Percentiles rank a stretch among this genome's conserved stretches.
Conservation (phyloP, 2,329 filamentous ascomycete species). For the Akanthomyces lecanii region DNA sequence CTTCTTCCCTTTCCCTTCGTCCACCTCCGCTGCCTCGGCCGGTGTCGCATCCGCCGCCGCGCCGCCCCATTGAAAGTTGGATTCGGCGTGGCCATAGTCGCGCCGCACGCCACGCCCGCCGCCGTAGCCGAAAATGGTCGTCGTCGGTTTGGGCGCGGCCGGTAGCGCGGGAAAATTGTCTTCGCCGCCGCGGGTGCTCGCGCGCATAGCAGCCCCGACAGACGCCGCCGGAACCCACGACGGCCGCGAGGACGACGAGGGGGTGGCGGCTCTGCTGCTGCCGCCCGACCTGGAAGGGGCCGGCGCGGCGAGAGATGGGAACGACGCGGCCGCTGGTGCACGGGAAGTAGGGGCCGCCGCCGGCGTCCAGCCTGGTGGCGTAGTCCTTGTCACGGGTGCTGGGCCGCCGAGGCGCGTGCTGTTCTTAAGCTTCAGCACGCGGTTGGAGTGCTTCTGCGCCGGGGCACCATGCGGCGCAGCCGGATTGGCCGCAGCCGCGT, state of each 20-base stretch:
- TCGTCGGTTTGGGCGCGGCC: conserved; percentile 64
- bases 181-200: conserved; percentile 29
- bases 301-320: conserved; percentile 34
- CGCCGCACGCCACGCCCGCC: conserved; percentile 48
- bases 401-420: conserved; percentile 45
- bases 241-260: conserved; percentile 10
- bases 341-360: conserved; percentile 20
- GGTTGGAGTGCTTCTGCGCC: conserved; percentile 46
- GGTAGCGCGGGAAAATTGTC: conserved; percentile 83
- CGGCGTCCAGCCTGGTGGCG: conserved; percentile 24
- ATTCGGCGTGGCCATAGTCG: conserved; percentile 46
- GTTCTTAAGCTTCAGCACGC: conserved; percentile 57
- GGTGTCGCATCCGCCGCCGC: conserved; percentile 25
- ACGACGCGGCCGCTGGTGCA: conserved; percentile 27
- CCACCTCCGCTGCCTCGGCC: conserved; percentile 28
- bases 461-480: conserved; percentile 35
- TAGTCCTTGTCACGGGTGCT: conserved; percentile 23
- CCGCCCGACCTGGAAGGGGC: conserved; percentile 3
- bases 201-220: conserved; percentile 11
- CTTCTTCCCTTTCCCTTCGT: conserved; percentile 46
- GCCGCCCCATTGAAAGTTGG: conserved; percentile 51
- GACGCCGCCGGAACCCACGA: conserved; percentile 25
- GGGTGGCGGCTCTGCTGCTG: background rate
- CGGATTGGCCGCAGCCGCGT: conserved; percentile 56
- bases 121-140: conserved; percentile 60